These are phyloP conservation scores for Linderina pennispora DNA, from an alignment of 192 early-diverging fungal genomes.

Conservation along the genomic window DNA sequence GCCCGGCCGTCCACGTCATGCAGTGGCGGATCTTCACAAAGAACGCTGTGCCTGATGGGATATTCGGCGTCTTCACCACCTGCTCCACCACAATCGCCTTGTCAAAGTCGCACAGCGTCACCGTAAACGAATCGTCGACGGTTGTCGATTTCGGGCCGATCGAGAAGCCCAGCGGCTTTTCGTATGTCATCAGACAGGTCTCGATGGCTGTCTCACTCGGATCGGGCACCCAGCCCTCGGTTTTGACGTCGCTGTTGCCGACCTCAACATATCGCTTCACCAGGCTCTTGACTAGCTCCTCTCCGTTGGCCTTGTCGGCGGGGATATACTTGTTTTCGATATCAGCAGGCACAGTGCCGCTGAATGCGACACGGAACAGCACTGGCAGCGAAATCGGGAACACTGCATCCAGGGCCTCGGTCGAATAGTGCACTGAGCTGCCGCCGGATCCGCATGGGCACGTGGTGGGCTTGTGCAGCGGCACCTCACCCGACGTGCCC, in stretches of 20 bases:
- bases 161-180: constrained; percentile 40
- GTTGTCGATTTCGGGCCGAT: constrained; percentile 47
- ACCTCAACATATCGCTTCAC: constrained; percentile 28
- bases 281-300: constrained; percentile 26
- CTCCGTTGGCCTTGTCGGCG: constrained; percentile 7
- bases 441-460: constrained; percentile 28
- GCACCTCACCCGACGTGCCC: constrained; percentile 2
- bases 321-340: constrained; percentile 19
- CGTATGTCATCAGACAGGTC: constrained; percentile 41
- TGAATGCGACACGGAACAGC: constrained; percentile 42
- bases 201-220: constrained; percentile 14
- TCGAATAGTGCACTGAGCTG: constrained; percentile 20
- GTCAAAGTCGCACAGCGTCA: constrained; percentile 24
- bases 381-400: constrained; percentile 42
- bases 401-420: constrained; percentile 34
- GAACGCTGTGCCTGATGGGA: constrained; percentile 46
- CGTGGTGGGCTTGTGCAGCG: constrained; percentile 30
- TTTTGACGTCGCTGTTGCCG: constrained; percentile 33
- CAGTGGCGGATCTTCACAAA: constrained; percentile 46
- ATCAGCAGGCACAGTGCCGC: constrained; percentile 16
- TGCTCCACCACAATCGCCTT: constrained; percentile 32
- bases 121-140: constrained; percentile 34
- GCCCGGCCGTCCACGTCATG: constrained; percentile 34
- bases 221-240: constrained; percentile 42
- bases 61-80: constrained; percentile 39